Evolutionary conservation across 2,329 filamentous ascomycete species (phyloP), one percentile per base, ranked within the genome.

Genomic region (Aspergillus japonicus): DNA sequence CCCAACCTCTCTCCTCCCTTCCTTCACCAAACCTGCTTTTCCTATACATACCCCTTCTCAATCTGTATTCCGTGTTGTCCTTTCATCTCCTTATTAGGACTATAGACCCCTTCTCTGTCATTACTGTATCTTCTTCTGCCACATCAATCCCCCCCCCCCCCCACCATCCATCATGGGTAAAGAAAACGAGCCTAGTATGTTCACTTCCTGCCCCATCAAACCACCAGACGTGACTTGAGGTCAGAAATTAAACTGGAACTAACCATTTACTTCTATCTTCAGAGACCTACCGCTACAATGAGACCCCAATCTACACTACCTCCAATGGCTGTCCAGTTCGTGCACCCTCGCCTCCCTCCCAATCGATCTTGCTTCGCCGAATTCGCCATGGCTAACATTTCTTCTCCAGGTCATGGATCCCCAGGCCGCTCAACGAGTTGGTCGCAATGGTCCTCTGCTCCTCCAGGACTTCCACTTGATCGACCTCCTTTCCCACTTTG

Each of bases 401-500:
- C 33, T 3, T 44, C 39, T 6, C 16, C 61, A 76, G 62, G 79
- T 86, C 58, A 78, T 82, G 61, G 79, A 83, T 66, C 82, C 83
- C 19, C 77, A 82, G 65, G 75, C 77, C 16, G 75, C 76, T 55
- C 83, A 86, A 71, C 80, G 85, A 59, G 74, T 84, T 35, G 86
- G 85, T 52, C 69, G 73, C 52, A 83, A 83, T 66, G 85, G 85
- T 0, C 85, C 85, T 63, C 77, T 88, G 44, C 77, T 87, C 61
- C 81, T 89, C 23, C 85, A 88, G 68, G 85, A 88, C 70, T 87
- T 87, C 70, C 85, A 88, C 69, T 73, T 89, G 71, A 85, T 89
- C 65, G 87, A 87, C 64, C 74, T 86, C 35, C 79, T 89, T 14
- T 75, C 77, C 23, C 75, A 78, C 57, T 78, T 78, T 54, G 73